Conservation (phyloP, 2,329 filamentous ascomycete species). For the Colletotrichum sublineola region DNA sequence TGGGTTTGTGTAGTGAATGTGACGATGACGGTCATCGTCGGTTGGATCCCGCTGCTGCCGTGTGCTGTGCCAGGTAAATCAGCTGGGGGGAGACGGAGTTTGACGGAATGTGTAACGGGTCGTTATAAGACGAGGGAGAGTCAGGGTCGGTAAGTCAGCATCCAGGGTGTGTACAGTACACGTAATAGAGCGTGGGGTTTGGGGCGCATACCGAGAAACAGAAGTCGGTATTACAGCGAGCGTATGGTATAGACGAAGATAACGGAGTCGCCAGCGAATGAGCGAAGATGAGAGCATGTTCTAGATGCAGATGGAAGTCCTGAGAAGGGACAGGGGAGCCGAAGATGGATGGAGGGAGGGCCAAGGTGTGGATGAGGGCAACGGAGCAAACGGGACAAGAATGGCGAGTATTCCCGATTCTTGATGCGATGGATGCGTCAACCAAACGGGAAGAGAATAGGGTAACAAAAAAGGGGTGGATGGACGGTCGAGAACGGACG, state of each 20-base stretch:
- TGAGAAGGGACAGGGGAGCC: constrained; percentile 23
- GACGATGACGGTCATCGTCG: constrained; percentile 22
- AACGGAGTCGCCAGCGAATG: constrained; percentile 29
- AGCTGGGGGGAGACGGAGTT: constrained; percentile 29
- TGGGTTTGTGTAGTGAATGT: constrained; percentile 19
- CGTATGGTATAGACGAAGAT: neutral
- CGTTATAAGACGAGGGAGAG: constrained; percentile 6
- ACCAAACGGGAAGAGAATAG: constrained; percentile 8
- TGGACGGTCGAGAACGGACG: constrained; percentile 2
- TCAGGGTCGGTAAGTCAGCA: neutral
- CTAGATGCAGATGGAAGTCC: constrained; percentile 34
- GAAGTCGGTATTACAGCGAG: neutral
- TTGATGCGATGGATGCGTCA: constrained; percentile 18
- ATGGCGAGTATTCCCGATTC: constrained; percentile 23
- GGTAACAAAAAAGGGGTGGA: too few species aligned
- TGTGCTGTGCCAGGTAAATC: neutral
- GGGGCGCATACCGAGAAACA: neutral
- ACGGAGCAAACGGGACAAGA: constrained; percentile 10
- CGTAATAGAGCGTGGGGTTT: too few species aligned
- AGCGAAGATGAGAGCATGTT: constrained; percentile 15
- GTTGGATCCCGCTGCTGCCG: neutral
- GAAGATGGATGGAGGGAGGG: constrained; percentile 3
- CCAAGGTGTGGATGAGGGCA: neutral
- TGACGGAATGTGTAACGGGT: constrained; percentile 9
- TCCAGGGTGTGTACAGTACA: too few species aligned